phyloP scores from a whole-genome alignment of 2,329 filamentous ascomycete species.

The Colletotrichum eleusines region DNA sequence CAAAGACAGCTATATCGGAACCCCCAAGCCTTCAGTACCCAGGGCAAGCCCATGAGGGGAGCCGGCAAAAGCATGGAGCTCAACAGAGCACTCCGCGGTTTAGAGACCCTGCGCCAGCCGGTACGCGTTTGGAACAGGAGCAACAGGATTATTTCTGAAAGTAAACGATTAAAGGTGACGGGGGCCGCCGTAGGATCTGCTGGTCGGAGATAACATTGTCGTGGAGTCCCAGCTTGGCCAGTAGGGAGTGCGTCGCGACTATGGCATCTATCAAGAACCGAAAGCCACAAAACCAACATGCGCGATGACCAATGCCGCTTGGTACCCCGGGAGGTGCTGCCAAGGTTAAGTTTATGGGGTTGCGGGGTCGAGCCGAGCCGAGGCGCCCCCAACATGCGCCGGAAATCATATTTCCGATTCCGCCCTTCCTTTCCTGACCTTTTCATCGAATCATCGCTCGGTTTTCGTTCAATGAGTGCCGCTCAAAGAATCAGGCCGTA shows the following conservation, averaged over 20 bases:
- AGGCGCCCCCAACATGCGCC: not conserved
- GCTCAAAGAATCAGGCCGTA: not conserved
- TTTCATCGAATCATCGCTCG: constrained; percentile 9
- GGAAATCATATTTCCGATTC: not conserved
- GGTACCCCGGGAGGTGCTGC: not conserved
- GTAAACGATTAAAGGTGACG: constrained; percentile 44
- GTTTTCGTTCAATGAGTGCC: not conserved
- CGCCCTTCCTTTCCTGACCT: not conserved
- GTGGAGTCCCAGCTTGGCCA: too few relatives aligned
- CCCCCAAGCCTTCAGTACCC: constrained; percentile 42
- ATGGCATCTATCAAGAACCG: too few relatives aligned
- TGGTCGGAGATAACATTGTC: too few relatives aligned
- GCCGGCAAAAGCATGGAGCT: constrained; percentile 44
- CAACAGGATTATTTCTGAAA: constrained; percentile 42
- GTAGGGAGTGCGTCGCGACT: too few relatives aligned
- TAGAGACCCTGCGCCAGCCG: constrained; percentile 41
- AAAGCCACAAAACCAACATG: too few relatives aligned
- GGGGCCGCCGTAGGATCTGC: constrained; percentile 35
- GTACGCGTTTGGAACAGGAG: constrained; percentile 44
- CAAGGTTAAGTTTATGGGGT: not conserved
- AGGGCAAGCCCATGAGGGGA: constrained; percentile 44
- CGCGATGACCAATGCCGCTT: too few relatives aligned
- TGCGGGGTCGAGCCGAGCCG: not conserved
- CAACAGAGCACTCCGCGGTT: constrained; percentile 38
- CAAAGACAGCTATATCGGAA: constrained; percentile 41